These are phyloP conservation scores for Wickerhamomyces sydowiorum DNA, from an alignment of 805 yeast genomes.

Conservation along the genomic window DNA sequence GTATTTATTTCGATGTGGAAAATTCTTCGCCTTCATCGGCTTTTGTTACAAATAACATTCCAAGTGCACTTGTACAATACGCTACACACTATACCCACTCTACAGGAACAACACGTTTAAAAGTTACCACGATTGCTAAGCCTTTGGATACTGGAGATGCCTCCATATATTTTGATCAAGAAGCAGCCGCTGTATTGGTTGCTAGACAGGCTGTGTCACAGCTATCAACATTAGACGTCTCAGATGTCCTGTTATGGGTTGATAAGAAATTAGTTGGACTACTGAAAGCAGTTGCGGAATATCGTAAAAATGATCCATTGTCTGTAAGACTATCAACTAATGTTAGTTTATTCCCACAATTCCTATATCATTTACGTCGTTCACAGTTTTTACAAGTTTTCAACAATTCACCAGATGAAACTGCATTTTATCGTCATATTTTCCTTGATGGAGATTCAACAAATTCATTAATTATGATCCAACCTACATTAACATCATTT, in stretches of 20 bases:
- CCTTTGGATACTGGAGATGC: slow-evolving; percentile 37
- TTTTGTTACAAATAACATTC: slow-evolving; percentile 6
- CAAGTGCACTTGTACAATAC: slow-evolving; percentile 42
- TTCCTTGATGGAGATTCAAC: slow-evolving; percentile 56
- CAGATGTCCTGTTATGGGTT: slow-evolving; percentile 41
- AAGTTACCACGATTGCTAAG: slow-evolving; percentile 53
- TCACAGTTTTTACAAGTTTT: slow-evolving; percentile 62
- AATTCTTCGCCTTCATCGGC: slow-evolving; percentile 9
- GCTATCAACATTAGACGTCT: slow-evolving; percentile 26
- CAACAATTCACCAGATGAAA: slow-evolving; percentile 69
- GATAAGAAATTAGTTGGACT: slow-evolving; percentile 43
- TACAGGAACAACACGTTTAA: slow-evolving; percentile 48
- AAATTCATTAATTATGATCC: slow-evolving; percentile 61
- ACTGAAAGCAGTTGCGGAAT: slow-evolving; percentile 42
- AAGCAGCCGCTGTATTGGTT: slow-evolving; percentile 57
- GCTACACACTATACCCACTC: slow-evolving; percentile 59
- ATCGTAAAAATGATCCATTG: slow-evolving; percentile 37
- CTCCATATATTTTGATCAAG: slow-evolving; percentile 56
- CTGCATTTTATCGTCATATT: slow-evolving; percentile 57
- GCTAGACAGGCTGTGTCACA: slow-evolving; percentile 45
- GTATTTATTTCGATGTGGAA: slow-evolving; percentile 47
- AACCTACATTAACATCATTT: slow-evolving; percentile 59
- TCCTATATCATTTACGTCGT: slow-evolving; percentile 60
- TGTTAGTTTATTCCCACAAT: slow-evolving; percentile 57
- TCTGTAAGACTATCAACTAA: slow-evolving; percentile 45